phyloP scores from a whole-genome alignment of 108 stramenopile genomes.

The Pseudonitzschia multiseries region DNA sequence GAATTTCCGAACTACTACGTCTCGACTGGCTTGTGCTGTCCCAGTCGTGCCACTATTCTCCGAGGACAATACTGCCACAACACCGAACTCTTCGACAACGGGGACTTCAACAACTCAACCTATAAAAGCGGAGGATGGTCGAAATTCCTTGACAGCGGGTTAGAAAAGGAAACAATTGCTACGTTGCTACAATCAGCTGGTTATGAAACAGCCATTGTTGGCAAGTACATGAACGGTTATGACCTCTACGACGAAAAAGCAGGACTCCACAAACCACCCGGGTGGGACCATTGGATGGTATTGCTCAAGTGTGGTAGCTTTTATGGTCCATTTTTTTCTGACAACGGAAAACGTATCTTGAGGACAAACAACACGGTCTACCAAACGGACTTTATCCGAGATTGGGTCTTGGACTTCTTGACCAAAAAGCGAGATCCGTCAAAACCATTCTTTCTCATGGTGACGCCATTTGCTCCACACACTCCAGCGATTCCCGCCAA shows the following conservation, averaged over 20 bases:
- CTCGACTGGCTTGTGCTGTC: constrained; percentile 26
- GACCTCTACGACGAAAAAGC: background rate
- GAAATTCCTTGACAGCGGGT: background rate
- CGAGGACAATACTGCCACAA: constrained; percentile 30
- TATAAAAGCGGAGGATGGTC: constrained; percentile 11
- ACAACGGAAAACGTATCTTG: constrained; percentile 7
- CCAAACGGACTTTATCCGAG: constrained; percentile 22
- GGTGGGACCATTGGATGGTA: constrained; percentile 29
- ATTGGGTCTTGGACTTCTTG: constrained; percentile 13
- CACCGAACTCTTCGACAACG: constrained; percentile 6
- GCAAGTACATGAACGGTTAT: constrained; percentile 35
- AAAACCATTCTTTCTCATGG: constrained; percentile 15
- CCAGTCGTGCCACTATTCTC: constrained; percentile 17
- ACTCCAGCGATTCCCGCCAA: constrained; percentile 7
- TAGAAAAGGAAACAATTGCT: constrained; percentile 26
- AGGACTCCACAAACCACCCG: constrained; percentile 24
- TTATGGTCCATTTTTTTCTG: constrained; percentile 7
- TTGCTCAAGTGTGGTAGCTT: constrained; percentile 21
- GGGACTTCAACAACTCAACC: constrained; percentile 8
- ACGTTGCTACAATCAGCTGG: constrained; percentile 23
- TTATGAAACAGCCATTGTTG: constrained; percentile 25
- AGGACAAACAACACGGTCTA: constrained; percentile 23
- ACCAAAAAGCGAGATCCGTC: background rate
- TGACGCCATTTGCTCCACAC: constrained; percentile 15
- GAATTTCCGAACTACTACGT: constrained; percentile 21